Evolutionary conservation across 257 asterid species (phyloP), one percentile per base, ranked within the genome.

Genomic region (Agastache rugosa): DNA sequence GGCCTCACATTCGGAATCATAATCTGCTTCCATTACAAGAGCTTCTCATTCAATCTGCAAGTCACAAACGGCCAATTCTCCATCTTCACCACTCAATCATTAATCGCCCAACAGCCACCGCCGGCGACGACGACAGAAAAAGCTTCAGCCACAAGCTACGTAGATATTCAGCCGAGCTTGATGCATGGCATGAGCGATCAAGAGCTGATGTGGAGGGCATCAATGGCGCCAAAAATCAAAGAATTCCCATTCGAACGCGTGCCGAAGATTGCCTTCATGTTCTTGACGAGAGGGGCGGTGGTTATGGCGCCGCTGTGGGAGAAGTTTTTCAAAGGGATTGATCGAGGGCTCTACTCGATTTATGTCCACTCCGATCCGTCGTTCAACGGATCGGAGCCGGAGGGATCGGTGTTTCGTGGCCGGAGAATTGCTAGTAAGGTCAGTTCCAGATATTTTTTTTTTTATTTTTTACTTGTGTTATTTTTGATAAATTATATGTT

Each of bases 341-440:
- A 85, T 71, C 54, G 64, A 19, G 90, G 91, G 22, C 47, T 84
- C 67, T 90, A 85, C 68, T 63, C 94, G 1, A 70, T 90, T 31
- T 90, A 90, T 74, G 85, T 90, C 45, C 96, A 90, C 71, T 69
- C 91, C 31, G 87, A 90, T 68, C 94, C 96, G 1, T 66, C 61
- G 5, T 88, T 59, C 75, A 79, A 75, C 42, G 92, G 75, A 29
- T 63, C 91, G 31, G 89, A 82, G 71, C 83, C 85, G 1, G 80
- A 76, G 41, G 87, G 69, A 12, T 87, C 98, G 1, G 88, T 87
- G 50, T 92, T 92, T 34, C 83, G 72, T 71, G 95, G 90, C 76
- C 75, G 93, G 74, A 80, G 97, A 47, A 87, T 94, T 78, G 91
- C 89, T 9, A 90, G 98, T 75, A 82, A 92, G 97, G 98, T 93